These are phyloP conservation scores for Huntiella moniliformis DNA, from an alignment of 2,329 filamentous ascomycete species.

Conservation along the genomic window DNA sequence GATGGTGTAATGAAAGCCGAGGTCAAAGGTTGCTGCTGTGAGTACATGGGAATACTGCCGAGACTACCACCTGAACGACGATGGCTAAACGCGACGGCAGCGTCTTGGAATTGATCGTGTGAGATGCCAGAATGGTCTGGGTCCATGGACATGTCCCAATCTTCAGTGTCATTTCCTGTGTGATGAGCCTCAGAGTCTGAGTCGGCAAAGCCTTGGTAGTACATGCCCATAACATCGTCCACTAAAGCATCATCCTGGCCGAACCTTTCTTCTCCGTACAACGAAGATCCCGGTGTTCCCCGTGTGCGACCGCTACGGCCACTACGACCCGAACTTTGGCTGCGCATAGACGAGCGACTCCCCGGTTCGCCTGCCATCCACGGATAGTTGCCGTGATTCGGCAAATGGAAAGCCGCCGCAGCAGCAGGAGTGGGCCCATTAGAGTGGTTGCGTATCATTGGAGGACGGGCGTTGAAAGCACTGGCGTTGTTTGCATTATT, in stretches of 20 bases:
- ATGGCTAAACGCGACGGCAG: background rate
- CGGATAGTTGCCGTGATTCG: conserved; percentile 20
- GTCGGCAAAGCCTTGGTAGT: conserved; percentile 41
- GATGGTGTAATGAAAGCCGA: background rate
- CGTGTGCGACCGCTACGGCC: conserved; percentile 61
- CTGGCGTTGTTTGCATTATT: conserved; percentile 1
- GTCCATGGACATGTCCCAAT: conserved; percentile 13
- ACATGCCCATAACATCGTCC: conserved; percentile 53
- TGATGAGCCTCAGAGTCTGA: conserved; percentile 17
- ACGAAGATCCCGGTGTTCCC: conserved; percentile 53
- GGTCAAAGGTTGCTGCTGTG: background rate
- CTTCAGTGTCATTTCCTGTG: conserved; percentile 17
- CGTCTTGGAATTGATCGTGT: conserved; percentile 6
- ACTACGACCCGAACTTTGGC: background rate
- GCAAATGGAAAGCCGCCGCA: conserved; percentile 1
- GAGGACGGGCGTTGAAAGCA: background rate
- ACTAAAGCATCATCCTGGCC: conserved; percentile 38
- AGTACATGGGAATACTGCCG: background rate
- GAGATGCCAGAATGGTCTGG: background rate
- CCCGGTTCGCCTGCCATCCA: conserved; percentile 25
- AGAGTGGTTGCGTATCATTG: background rate
- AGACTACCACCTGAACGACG: background rate
- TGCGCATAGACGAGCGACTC: background rate
- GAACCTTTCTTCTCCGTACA: conserved; percentile 23
- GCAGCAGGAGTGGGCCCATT: background rate